phyloP scores from a whole-genome alignment of 2,329 filamentous ascomycete genomes.

The Talaromyces sp. region DNA sequence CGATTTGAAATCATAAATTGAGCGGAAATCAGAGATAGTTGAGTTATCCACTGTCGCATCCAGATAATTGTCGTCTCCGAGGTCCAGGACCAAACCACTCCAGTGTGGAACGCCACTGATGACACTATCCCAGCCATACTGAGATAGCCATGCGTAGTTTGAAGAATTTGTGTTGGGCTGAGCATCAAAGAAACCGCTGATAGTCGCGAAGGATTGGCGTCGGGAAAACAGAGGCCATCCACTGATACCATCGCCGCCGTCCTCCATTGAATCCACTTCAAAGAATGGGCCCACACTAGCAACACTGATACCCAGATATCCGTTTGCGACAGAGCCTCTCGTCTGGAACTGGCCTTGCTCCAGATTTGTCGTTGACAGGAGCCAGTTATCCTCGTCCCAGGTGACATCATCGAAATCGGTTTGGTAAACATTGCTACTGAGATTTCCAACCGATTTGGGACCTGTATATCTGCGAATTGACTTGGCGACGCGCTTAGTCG shows the following conservation, averaged over 20 bases:
- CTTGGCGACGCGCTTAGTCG: slow-evolving; percentile 22
- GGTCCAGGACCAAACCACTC: slow-evolving; percentile 61
- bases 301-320: slow-evolving; percentile 66
- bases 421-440: slow-evolving; percentile 41
- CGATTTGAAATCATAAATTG: slow-evolving; percentile 64
- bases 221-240: slow-evolving; percentile 69
- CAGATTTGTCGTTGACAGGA: slow-evolving; percentile 55
- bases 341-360: slow-evolving; percentile 64
- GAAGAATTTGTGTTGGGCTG: slow-evolving; percentile 61
- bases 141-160: slow-evolving; percentile 69
- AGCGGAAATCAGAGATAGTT: slow-evolving; percentile 63
- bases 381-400: slow-evolving; percentile 64
- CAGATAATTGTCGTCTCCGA: slow-evolving; percentile 57
- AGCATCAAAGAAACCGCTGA: slow-evolving; percentile 67
- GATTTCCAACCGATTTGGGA: slow-evolving; percentile 8
- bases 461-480: slow-evolving; percentile 23
- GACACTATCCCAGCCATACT: slow-evolving; percentile 71
- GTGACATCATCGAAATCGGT: slow-evolving; percentile 57
- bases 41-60: slow-evolving; percentile 62
- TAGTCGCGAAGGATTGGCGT: slow-evolving; percentile 67
- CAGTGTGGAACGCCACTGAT: slow-evolving; percentile 73
- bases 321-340: slow-evolving; percentile 63
- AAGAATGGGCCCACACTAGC: slow-evolving; percentile 67
- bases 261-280: slow-evolving; percentile 47
- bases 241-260: slow-evolving; percentile 59